Conservation (phyloP, 2,329 filamentous ascomycete species). For the Orbilia quercus region DNA sequence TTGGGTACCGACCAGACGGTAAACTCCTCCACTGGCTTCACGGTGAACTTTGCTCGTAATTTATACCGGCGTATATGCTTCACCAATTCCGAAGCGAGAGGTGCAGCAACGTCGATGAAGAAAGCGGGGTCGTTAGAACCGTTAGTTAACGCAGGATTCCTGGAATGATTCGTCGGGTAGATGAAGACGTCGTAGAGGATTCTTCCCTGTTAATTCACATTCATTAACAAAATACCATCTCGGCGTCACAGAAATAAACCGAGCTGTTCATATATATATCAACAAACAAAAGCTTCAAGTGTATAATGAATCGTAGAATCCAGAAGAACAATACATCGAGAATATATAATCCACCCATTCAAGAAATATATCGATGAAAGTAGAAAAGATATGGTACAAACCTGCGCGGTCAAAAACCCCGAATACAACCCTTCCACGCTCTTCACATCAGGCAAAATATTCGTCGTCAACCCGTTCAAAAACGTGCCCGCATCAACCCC, state of each 20-base stretch:
- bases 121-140: constrained; percentile 66
- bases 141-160: constrained; percentile 28
- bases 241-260: too few species aligned
- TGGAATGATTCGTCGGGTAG: constrained; percentile 71
- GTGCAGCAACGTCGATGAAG: constrained; percentile 83
- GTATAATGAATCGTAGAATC: too few species aligned
- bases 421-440: constrained; percentile 72
- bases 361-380: too few species aligned
- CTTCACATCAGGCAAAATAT: constrained; percentile 68
- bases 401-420: constrained; percentile 83
- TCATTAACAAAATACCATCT: too few species aligned
- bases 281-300: background rate
- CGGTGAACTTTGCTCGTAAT: constrained; percentile 79
- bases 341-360: too few species aligned
- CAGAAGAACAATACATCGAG: too few species aligned
- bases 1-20: constrained; percentile 64
- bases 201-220: constrained; percentile 68
- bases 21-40: constrained; percentile 73
- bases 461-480: constrained; percentile 87
- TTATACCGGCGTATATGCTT: constrained; percentile 87
- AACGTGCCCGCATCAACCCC: constrained; percentile 84
- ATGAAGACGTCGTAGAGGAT: constrained; percentile 91
- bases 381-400: too few species aligned
- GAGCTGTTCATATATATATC: background rate
- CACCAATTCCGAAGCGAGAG: constrained; percentile 71